phyloP scores from a whole-genome alignment of 805 yeast genomes.

The Kazachstania taianensis region DNA sequence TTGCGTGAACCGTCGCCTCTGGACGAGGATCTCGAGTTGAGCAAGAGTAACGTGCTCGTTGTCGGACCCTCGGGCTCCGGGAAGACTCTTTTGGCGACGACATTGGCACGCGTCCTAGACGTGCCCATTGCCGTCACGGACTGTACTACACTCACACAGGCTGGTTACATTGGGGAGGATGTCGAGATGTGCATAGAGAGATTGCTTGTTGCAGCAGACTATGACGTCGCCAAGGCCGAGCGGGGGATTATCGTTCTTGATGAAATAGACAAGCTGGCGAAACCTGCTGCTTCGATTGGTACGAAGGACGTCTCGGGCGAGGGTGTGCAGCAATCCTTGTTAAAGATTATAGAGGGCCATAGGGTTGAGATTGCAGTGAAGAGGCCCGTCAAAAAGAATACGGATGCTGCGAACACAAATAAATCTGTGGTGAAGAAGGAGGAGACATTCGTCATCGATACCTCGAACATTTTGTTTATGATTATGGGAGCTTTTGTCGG shows the following conservation, averaged over 20 bases:
- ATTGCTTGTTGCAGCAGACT: constrained; percentile 39
- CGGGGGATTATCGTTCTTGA: constrained; percentile 51
- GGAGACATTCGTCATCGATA: constrained; percentile 41
- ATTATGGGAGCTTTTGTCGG: constrained; percentile 58
- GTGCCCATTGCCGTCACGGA: constrained; percentile 53
- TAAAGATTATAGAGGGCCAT: constrained; percentile 50
- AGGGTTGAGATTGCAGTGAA: constrained; percentile 39
- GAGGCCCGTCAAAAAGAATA: constrained; percentile 28
- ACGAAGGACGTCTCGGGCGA: constrained; percentile 54
- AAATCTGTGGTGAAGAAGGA: constrained; percentile 28
- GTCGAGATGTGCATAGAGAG: constrained; percentile 49
- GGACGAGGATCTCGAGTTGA: constrained; percentile 37
- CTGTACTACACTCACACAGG: constrained; percentile 53
- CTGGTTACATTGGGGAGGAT: constrained; percentile 59
- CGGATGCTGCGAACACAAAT: constrained; percentile 23
- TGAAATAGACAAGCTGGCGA: constrained; percentile 49
- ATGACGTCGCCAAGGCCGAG: constrained; percentile 42
- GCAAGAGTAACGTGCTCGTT: constrained; percentile 45
- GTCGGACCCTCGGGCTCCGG: constrained; percentile 59
- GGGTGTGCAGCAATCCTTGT: constrained; percentile 52
- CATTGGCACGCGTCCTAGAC: constrained; percentile 41
- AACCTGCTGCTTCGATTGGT: constrained; percentile 37
- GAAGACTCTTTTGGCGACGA: constrained; percentile 46
- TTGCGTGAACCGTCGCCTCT: constrained; percentile 5
- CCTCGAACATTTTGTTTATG: constrained; percentile 46